Evolutionary conservation across 2,329 filamentous ascomycete genomes (phyloP), one percentile per base, ranked within the genome.

Genomic region (Trichoderma polysporum): DNA sequence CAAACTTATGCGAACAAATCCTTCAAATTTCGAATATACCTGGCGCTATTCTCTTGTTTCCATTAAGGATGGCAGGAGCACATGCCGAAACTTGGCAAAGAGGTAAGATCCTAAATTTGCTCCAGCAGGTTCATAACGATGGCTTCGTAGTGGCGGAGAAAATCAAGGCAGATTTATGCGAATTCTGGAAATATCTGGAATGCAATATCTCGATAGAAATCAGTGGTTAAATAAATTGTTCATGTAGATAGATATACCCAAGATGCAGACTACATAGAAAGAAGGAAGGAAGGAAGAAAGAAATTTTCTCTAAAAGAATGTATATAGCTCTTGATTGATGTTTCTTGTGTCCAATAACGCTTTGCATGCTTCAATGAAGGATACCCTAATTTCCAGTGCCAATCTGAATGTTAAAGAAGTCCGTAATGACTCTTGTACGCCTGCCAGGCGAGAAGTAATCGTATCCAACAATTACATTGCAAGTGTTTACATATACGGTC

Each of bases 401-500:
- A 41, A 65, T 62, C 7, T 70, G 58, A 6, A 74, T 76, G 33
- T 77, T 76, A 59, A 76, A 78, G 22, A 76, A 76, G 3, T 73
- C 68, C 7, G 73, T 77, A 1, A 73, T 69, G 0, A 76, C 76
- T 3, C 75, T 64, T 2, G 76, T 78, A 17, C 76, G 70, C 12
- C 70, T 41, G 0, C 59, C 71, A 0, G 72, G 71, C 0, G 74
- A 70, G 50, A 77, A 78, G 35, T 75, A 80, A 59, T 80, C 78
- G 41, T 79, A 80, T 0, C 79, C 78, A 39, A 77, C 77, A 1
- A 80, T 67, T 3, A 76, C 31, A 62, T 72, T 70, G 61, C 77
- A 79, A n/a, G 58, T 69, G 35, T 76, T 72, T 0, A 80, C 75
- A 19, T 74, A 79, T 0, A 79, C 73, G 0, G 77, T 79, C 0